A percentile compares a stretch with the other conserved stretches of the same genome.
These are phyloP conservation scores for Termitomyces sp. DNA, from an alignment of 768 basidiomycete genomes.

Conservation along the genomic window DNA sequence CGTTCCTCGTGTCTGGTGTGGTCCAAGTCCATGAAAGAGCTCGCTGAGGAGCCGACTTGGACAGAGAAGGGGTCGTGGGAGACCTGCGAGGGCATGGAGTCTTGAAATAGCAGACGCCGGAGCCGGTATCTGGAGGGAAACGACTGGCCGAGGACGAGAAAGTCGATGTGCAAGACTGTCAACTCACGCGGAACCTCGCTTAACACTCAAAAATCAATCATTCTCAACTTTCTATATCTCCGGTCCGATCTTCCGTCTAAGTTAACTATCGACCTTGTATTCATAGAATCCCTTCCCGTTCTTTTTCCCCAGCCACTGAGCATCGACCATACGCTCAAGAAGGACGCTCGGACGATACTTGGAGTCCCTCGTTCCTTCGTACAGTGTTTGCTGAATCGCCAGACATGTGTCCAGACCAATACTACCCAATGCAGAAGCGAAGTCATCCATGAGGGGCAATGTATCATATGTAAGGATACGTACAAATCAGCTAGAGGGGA, in stretches of 20 bases:
- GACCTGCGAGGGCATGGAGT: constrained; percentile 2
- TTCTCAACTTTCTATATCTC: background rate
- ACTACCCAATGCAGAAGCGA: constrained; percentile 32
- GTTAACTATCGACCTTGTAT: constrained; percentile 35
- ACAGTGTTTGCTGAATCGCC: constrained; percentile 86
- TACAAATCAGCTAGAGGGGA: constrained; percentile 47
- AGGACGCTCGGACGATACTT: constrained; percentile 92
- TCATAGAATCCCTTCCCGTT: constrained; percentile 95
- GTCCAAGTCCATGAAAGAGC: constrained; percentile 16
- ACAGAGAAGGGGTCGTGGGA: constrained; percentile 2
- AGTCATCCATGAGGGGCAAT: background rate
- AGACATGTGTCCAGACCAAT: constrained; percentile 98
- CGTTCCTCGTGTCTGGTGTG: constrained; percentile 20
- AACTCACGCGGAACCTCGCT: background rate
- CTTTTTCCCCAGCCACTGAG: constrained; percentile 90
- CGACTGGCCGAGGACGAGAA: background rate
- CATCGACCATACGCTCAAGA: constrained; percentile 94
- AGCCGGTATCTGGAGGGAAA: background rate
- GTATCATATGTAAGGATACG: constrained; percentile 14
- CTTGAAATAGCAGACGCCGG: background rate
- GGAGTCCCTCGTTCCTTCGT: constrained; percentile 84
- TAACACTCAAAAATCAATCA: background rate
- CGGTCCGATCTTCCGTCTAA: background rate
- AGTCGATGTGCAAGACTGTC: background rate
- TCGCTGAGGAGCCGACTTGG: constrained; percentile 10